Evolutionary conservation across 805 yeast genomes (phyloP).

Genomic region (Pichia ethanolica): DNA sequence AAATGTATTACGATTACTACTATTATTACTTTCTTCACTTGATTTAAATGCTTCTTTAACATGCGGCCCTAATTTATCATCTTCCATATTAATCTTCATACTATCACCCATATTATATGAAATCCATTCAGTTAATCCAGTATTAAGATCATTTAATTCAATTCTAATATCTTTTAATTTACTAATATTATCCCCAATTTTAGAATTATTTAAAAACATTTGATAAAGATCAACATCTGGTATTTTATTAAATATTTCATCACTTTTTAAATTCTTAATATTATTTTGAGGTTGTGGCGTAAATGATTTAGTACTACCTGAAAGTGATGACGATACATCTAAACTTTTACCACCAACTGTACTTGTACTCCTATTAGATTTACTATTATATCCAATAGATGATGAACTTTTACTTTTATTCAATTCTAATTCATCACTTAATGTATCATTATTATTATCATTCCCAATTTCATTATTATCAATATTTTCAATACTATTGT

Average conservation of each 20-base stretch:
- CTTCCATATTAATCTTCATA: constrained; percentile 7
- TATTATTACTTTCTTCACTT: neutral
- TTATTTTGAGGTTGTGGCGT: neutral
- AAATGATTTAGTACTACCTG: neutral
- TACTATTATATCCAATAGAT: neutral
- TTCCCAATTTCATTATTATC: neutral
- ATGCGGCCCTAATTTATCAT: constrained; percentile 36
- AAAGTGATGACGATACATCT: neutral
- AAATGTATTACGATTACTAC: neutral
- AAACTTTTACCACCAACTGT: neutral
- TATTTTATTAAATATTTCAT: neutral
- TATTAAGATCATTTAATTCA: constrained; percentile 38
- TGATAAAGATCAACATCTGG: constrained; percentile 4
- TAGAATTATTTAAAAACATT: neutral
- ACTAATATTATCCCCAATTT: constrained; percentile 30
- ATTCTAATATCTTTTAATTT: constrained; percentile 36
- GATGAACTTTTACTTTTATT: neutral
- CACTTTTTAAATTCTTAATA: neutral
- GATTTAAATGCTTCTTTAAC: constrained; percentile 36
- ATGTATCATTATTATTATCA: neutral
- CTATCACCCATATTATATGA: constrained; percentile 6
- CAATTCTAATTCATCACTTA: neutral
- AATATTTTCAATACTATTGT: neutral
- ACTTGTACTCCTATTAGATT: neutral
- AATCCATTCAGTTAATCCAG: constrained; percentile 41